phyloP scores from a whole-genome alignment of 805 yeast genomes.

The Clavispora santaluciae region DNA sequence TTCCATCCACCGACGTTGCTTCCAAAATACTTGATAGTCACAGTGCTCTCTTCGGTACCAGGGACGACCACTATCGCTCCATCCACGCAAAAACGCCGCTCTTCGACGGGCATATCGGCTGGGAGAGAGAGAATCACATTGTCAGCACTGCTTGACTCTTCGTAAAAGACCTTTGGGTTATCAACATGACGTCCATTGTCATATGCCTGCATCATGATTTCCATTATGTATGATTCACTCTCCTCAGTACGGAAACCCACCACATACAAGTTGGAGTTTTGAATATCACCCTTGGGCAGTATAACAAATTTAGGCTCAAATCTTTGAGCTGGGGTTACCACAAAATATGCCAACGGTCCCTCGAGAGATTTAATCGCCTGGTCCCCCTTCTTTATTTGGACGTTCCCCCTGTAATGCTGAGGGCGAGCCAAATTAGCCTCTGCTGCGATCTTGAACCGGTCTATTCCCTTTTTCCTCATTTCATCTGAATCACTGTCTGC shows the following conservation, averaged over 20 bases:
- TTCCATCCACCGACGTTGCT: conserved; percentile 7
- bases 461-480: conserved; percentile 56
- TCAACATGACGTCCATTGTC: conserved; percentile 49
- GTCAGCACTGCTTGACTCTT: conserved; percentile 23
- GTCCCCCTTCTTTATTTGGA: conserved; percentile 1
- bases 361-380: neutral
- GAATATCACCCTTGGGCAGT: conserved; percentile 53
- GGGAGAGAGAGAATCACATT: conserved; percentile 15
- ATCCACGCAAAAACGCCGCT: conserved; percentile 62
- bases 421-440: conserved; percentile 42
- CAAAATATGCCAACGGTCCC: conserved; percentile 55
- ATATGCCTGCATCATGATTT: conserved; percentile 55
- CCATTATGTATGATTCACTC: conserved; percentile 36
- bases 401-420: conserved; percentile 48
- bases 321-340: conserved; percentile 49
- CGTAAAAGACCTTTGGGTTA: conserved; percentile 46
- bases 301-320: conserved; percentile 61
- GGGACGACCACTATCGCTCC: conserved; percentile 47
- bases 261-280: conserved; percentile 39
- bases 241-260: conserved; percentile 39
- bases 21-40: conserved; percentile 8
- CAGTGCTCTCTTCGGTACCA: conserved; percentile 1
- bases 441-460: conserved; percentile 71
- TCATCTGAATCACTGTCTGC: conserved; percentile 74
- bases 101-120: conserved; percentile 11